A percentile compares a stretch with the other conserved stretches of the same genome.
phyloP scores from a whole-genome alignment of 1,284 basidiomycete genomes.

The Schizopora paradoxa region DNA sequence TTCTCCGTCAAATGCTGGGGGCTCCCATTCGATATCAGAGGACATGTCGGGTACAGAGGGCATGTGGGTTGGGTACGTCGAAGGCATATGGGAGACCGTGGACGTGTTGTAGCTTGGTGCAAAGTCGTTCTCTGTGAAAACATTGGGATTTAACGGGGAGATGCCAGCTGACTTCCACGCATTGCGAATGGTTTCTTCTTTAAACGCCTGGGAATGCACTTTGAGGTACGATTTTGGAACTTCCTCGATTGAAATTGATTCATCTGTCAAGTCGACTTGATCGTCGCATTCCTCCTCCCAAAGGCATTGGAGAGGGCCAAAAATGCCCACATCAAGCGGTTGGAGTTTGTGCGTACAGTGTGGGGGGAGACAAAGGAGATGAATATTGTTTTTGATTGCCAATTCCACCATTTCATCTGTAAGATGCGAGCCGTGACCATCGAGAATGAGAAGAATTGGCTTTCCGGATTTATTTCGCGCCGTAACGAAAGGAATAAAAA shows the following conservation, averaged over 20 bases:
- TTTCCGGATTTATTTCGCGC: slow-evolving; percentile 19
- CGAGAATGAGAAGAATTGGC: slow-evolving; percentile 25
- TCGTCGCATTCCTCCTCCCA: slow-evolving; percentile 28
- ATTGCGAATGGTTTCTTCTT: no score
- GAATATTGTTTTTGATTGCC: slow-evolving; percentile 26
- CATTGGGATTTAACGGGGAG: no score
- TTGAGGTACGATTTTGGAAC: slow-evolving; percentile 20
- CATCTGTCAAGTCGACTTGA: slow-evolving; percentile 12
- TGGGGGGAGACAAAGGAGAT: slow-evolving; percentile 32
- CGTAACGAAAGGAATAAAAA: slow-evolving; percentile 30
- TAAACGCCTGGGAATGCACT: no score
- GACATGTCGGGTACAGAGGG: no score
- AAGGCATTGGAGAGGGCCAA: slow-evolving; percentile 28
- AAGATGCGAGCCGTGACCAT: slow-evolving; percentile 32
- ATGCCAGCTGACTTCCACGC: no score
- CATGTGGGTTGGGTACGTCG: no score
- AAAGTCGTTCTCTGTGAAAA: no score
- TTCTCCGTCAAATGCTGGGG: no score
- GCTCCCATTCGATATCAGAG: no score
- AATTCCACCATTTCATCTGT: slow-evolving; percentile 24
- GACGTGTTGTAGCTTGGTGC: no score
- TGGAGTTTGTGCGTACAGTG: slow-evolving; percentile 37
- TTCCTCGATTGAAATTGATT: slow-evolving; percentile 30
- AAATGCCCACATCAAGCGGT: slow-evolving; percentile 36
- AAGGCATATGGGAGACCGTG: no score